These are phyloP conservation scores for Eucalyptus regnans DNA, from an alignment of 345 rosid species.

Conservation along the genomic window DNA sequence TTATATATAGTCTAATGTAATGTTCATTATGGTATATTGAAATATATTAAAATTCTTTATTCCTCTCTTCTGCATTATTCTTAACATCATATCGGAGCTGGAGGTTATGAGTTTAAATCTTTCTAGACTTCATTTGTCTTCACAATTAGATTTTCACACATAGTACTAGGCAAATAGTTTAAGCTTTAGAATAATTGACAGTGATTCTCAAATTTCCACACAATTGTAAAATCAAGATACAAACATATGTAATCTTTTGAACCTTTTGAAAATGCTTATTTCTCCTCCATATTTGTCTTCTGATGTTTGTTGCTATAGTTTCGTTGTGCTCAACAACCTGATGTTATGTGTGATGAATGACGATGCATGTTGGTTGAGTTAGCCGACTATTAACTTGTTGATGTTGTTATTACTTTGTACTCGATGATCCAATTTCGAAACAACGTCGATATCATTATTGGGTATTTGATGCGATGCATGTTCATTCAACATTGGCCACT, in stretches of 20 bases:
- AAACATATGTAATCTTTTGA: neutral
- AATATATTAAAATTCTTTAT: too few relatives aligned
- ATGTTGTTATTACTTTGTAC: neutral
- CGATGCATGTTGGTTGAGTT: neutral
- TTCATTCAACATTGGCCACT: neutral
- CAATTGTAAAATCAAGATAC: neutral
- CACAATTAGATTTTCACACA: neutral
- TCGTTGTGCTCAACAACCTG: neutral
- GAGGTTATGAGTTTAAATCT: too few relatives aligned
- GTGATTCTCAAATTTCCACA: rapidly evolving
- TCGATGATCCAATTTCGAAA: rapidly evolving
- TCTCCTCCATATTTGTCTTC: neutral
- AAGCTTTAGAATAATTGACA: rapidly evolving
- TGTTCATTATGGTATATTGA: too few relatives aligned
- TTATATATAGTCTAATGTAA: too few relatives aligned
- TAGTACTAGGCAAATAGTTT: too few relatives aligned
- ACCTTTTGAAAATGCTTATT: neutral
- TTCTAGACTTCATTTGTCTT: rapidly evolving
- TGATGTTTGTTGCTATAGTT: neutral
- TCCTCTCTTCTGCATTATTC: too few relatives aligned
- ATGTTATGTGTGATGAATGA: neutral
- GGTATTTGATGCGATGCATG: neutral
- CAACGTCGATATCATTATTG: neutral
- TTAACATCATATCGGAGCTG: rapidly evolving
- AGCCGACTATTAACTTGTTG: neutral